Evolutionary conservation across 1,284 basidiomycete genomes (phyloP).

Genomic region (Pisolithus thermaeus): DNA sequence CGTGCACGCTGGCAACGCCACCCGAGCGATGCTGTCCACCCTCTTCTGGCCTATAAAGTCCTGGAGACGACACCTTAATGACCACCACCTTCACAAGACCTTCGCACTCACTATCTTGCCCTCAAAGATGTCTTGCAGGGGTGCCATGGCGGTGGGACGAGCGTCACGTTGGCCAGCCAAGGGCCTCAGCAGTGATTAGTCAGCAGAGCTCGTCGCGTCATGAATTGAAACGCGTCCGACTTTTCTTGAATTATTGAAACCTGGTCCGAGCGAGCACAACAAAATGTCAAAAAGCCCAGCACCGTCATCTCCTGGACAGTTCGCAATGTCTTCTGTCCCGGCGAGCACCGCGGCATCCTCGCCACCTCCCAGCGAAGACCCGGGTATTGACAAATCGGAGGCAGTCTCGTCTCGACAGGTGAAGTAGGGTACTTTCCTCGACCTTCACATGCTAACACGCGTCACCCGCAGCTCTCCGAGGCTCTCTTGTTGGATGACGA

Average conservation of each 20-base stretch:
- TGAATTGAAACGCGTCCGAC: too few relatives aligned
- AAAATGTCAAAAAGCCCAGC: conserved; percentile 22
- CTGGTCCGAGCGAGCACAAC: neutral
- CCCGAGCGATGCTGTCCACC: conserved; percentile 48
- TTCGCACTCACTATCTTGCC: conserved; percentile 45
- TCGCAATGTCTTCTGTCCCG: conserved; percentile 16
- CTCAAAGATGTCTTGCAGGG: conserved; percentile 38
- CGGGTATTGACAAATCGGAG: neutral
- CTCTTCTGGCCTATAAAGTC: conserved; percentile 69
- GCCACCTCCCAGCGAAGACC: conserved; percentile 16
- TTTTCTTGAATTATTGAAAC: too few relatives aligned
- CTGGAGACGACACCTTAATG: conserved; percentile 30
- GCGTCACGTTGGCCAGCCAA: too few relatives aligned
- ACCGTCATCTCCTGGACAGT: conserved; percentile 8
- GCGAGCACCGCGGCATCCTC: conserved; percentile 25
- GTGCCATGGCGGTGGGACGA: too few relatives aligned
- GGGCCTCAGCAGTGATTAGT: too few relatives aligned
- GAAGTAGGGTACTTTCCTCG: neutral
- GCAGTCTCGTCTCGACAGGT: conserved; percentile 11
- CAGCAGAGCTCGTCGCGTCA: too few relatives aligned
- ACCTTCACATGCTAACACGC: neutral
- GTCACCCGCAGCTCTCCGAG: conserved; percentile 11
- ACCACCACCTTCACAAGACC: conserved; percentile 7
- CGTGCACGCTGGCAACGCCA: conserved; percentile 39
- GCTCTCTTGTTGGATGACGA: conserved; percentile 13